A percentile compares a stretch with the other conserved stretches of the same genome.
These are phyloP conservation scores for Blastobotrys raffinosifermentans DNA, from an alignment of 1,139 yeast species.

Conservation along the genomic window DNA sequence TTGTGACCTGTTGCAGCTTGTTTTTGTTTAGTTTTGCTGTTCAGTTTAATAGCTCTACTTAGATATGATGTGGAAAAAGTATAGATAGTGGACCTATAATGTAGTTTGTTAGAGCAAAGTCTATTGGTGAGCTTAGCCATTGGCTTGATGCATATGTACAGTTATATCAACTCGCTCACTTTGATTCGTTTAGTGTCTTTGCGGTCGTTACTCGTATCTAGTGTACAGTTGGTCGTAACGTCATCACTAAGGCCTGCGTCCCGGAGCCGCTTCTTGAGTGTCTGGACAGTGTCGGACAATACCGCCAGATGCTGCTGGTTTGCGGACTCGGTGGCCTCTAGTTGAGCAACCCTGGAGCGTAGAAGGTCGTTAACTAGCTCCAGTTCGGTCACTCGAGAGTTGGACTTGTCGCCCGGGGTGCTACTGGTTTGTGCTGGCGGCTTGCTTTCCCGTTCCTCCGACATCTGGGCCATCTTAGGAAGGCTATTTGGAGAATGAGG, in stretches of 20 bases:
- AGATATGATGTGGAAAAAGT: no score
- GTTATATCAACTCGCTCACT: slow-evolving; percentile 1
- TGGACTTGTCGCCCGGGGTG: background rate
- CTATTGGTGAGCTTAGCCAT: no score
- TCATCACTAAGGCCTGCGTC: background rate
- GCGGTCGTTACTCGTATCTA: background rate
- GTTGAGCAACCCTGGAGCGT: slow-evolving; percentile 69
- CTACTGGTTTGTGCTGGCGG: background rate
- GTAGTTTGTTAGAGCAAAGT: no score
- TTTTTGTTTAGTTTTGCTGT: no score
- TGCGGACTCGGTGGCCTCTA: slow-evolving; percentile 60
- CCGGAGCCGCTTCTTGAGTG: background rate
- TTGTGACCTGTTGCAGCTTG: no score
- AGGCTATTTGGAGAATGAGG: slow-evolving; percentile 1
- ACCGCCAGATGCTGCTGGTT: slow-evolving; percentile 8
- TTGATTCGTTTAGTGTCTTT: background rate
- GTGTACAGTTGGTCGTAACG: background rate
- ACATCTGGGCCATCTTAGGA: no score
- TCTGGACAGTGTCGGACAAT: background rate
- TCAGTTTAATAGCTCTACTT: no score
- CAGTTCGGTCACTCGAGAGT: slow-evolving; percentile 49
- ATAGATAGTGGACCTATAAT: no score
- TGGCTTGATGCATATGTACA: no score
- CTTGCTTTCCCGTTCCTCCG: background rate
- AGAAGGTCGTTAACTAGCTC: slow-evolving; percentile 85